Conservation (phyloP, 306 rosid genomes). For the Cucumis melo region DNA sequence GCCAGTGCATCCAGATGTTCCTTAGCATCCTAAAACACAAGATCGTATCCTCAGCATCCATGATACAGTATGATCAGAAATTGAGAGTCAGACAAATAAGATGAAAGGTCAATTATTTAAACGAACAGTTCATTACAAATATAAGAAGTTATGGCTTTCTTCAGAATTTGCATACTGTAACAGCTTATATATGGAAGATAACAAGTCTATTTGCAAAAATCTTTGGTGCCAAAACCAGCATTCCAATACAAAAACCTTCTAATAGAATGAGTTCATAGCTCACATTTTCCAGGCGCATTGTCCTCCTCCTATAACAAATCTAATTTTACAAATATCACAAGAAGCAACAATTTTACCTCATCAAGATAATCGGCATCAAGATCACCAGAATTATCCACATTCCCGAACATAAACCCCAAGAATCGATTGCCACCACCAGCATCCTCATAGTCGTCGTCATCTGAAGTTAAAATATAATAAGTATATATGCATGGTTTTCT, state of each 20-base stretch:
- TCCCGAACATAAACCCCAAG: conserved; percentile 91
- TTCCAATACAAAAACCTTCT: neutral
- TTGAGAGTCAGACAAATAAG: neutral
- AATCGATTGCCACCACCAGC: conserved; percentile 56
- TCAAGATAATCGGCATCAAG: conserved; percentile 95
- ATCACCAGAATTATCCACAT: conserved; percentile 87
- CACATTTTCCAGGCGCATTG: neutral
- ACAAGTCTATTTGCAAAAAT: neutral
- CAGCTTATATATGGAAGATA: neutral
- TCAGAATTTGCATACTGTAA: neutral
- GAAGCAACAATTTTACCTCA: conserved; percentile 41
- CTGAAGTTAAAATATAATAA: conserved; percentile 21
- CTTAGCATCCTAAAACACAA: conserved; percentile 79
- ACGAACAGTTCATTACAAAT: neutral
- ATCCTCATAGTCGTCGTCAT: conserved; percentile 79
- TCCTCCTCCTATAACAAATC: neutral
- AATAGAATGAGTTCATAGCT: neutral
- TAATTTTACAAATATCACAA: conserved; percentile 6
- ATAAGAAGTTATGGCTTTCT: neutral
- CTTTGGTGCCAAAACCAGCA: neutral
- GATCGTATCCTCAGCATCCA: conserved; percentile 19
- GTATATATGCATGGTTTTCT: neutral
- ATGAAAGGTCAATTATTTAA: neutral
- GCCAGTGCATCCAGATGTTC: conserved; percentile 93
- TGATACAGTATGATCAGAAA: conserved; percentile 5